These are phyloP conservation scores for Fusarium sp. DNA, from an alignment of 2,329 filamentous ascomycete species.

Conservation along the genomic window DNA sequence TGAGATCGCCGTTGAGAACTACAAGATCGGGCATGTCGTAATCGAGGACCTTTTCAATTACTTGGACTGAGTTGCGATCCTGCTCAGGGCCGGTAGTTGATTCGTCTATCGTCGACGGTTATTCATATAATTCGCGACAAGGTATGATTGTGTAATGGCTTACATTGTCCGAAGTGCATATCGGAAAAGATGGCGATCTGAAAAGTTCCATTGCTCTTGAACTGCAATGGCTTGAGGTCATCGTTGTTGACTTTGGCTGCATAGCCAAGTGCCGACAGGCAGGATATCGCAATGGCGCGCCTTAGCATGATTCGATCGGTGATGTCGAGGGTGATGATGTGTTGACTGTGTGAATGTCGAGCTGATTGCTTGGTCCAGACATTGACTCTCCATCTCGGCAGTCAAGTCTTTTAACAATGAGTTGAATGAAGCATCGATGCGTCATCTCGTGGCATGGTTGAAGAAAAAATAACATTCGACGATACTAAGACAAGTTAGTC, in stretches of 20 bases:
- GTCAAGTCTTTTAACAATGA: slow-evolving; percentile 23
- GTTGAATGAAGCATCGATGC: slow-evolving; percentile 21
- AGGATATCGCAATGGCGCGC: slow-evolving; percentile 11
- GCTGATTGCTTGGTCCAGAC: not conserved
- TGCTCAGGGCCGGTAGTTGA: slow-evolving; percentile 58
- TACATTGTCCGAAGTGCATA: slow-evolving; percentile 47
- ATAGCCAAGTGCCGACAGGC: slow-evolving; percentile 10
- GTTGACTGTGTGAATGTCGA: not conserved
- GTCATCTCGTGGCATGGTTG: slow-evolving; percentile 10
- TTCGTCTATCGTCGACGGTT: slow-evolving; percentile 21
- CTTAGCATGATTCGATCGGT: not conserved
- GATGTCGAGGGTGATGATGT: not conserved
- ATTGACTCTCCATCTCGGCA: slow-evolving; percentile 8
- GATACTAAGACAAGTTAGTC: slow-evolving; percentile 24
- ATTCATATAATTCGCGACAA: not conserved
- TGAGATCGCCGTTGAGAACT: slow-evolving; percentile 80
- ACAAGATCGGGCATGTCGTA: slow-evolving; percentile 72
- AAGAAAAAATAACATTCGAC: slow-evolving; percentile 1
- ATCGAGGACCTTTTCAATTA: slow-evolving; percentile 72
- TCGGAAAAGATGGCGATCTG: slow-evolving; percentile 47
- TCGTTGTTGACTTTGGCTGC: slow-evolving; percentile 27
- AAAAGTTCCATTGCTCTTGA: slow-evolving; percentile 41
- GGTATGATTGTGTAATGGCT: not conserved
- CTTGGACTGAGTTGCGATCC: slow-evolving; percentile 69
- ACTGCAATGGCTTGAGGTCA: slow-evolving; percentile 35